Conservation (phyloP, 2,329 filamentous ascomycete species). For the Pestalotiopsis sp. region DNA sequence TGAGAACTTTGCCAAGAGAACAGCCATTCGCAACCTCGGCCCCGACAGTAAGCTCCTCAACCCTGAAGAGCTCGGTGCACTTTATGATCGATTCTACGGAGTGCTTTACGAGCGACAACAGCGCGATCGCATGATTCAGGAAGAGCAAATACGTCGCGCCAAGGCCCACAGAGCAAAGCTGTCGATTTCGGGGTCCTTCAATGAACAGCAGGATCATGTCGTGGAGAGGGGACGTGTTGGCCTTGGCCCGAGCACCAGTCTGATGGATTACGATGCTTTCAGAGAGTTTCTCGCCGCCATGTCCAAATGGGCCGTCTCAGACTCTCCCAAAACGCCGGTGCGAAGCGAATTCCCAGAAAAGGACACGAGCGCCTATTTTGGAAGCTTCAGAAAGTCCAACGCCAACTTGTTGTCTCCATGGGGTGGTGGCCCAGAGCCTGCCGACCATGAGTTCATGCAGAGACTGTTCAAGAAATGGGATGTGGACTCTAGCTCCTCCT, state of each 20-base stretch:
- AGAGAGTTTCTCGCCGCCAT: constrained; percentile 90
- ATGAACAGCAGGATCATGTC: constrained; percentile 47
- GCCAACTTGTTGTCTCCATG: constrained; percentile 49
- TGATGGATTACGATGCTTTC: constrained; percentile 98
- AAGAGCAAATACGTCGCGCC: constrained; percentile 69
- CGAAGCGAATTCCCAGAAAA: constrained; percentile 50
- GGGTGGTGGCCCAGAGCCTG: constrained; percentile 66
- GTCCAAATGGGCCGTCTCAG: constrained; percentile 90
- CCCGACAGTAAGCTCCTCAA: constrained; percentile 92
- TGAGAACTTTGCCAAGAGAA: constrained; percentile 95
- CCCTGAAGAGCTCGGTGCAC: constrained; percentile 80
- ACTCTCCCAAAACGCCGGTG: constrained; percentile 68
- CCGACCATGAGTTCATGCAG: constrained; percentile 93
- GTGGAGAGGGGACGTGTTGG: constrained; percentile 86
- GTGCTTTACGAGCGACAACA: constrained; percentile 92
- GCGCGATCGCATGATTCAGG: constrained; percentile 74
- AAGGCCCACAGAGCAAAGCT: constrained; percentile 63
- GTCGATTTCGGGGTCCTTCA: constrained; percentile 40
- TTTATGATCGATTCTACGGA: constrained; percentile 94
- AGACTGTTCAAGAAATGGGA: constrained; percentile 91
- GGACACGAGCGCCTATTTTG: constrained; percentile 62
- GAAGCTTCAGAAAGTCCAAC: constrained; percentile 53
- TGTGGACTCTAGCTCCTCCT: constrained; percentile 70
- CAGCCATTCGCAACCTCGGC: constrained; percentile 91
- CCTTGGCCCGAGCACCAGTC: constrained; percentile 82